A percentile compares a stretch with the other conserved stretches of the same genome.
Conservation (phyloP, 352 stramenopile genomes). For the Phytopythium aichiense region DNA sequence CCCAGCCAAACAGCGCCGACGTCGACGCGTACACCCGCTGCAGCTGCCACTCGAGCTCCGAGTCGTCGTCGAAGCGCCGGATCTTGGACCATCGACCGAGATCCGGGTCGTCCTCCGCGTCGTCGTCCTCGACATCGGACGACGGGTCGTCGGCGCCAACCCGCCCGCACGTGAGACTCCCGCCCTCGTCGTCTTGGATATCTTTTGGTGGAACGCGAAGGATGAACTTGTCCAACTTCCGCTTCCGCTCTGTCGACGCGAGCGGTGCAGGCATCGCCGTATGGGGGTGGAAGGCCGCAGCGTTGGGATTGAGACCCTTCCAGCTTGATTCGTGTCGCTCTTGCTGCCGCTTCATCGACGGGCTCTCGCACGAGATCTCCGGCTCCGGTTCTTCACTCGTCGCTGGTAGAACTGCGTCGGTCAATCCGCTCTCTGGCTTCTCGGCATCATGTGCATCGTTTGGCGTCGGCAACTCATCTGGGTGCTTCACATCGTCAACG, state of each 20-base stretch:
- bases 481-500: background rate
- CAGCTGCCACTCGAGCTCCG: conserved; percentile 60
- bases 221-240: conserved; percentile 72
- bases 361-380: conserved; percentile 2
- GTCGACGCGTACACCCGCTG: conserved; percentile 73
- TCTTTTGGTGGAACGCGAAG: conserved; percentile 40
- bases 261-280: background rate
- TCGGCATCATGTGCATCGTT: background rate
- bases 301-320: conserved; percentile 54
- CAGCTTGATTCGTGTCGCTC: background rate
- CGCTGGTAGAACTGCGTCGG: background rate
- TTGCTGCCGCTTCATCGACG: background rate
- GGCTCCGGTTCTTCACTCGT: conserved; percentile 9
- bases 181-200: conserved; percentile 18
- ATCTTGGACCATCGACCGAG: conserved; percentile 22
- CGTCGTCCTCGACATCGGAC: conserved; percentile 17
- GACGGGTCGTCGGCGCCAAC: conserved; percentile 13
- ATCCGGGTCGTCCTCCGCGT: conserved; percentile 10
- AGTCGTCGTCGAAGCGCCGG: conserved; percentile 41
- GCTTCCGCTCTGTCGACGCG: conserved; percentile 30
- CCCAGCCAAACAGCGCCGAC: conserved; percentile 69
- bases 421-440: background rate
- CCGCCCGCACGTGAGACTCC: conserved; percentile 10
- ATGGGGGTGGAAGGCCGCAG: conserved; percentile 48
- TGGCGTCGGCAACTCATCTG: background rate